Evolutionary conservation across 1,139 yeast species (phyloP), one percentile per base, ranked within the genome.

Genomic region (Chernovozyma aurita): DNA sequence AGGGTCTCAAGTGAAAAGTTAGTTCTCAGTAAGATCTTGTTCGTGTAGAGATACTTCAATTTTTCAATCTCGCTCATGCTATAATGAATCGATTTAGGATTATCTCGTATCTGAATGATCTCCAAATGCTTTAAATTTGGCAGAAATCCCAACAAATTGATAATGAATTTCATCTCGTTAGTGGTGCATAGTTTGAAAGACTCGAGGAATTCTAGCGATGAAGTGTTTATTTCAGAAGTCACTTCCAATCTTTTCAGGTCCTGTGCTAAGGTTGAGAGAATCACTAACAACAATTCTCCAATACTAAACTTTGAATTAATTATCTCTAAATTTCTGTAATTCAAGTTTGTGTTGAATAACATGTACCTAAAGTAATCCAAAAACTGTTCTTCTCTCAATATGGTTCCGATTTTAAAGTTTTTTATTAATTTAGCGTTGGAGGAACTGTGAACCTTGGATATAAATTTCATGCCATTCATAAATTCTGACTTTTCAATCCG

Each of bases 401-500:
- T 53, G 4, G 61, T 53, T 32, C 59, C 49, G 3, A 69, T 37
- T 21, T 47, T 53, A 15, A 63, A 39, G 3, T 45, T 36, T 28
- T 52, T 48, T 14, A 62, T 42, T 33, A 46, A 47, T 25, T 42
- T 45, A 11, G 51, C 50, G 18, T 40, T 33, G 16, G 57, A 47
- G 24, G 42, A 39, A 13, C 33, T 35, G 15, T 51, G 39, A 9
- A 57, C 46, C 31, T 46, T 53, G 37, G 52, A 57, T 31, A 68
- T 51, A 9, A 63, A 42, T 14, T 42, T 42, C 14, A 59, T 32
- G 1, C 71, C 73, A 16, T 48, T 43, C 2, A 42, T 20, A 41
- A 63, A 66, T 40, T 68, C 73, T 1, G 45, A 46, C 4, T 48
- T 38, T 1, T 59, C 48, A 11, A 68, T 46, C 24, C 48, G 50